These are phyloP conservation scores for Bacidia rubella DNA, from an alignment of 495 filamentous ascomycete species.

Conservation along the genomic window DNA sequence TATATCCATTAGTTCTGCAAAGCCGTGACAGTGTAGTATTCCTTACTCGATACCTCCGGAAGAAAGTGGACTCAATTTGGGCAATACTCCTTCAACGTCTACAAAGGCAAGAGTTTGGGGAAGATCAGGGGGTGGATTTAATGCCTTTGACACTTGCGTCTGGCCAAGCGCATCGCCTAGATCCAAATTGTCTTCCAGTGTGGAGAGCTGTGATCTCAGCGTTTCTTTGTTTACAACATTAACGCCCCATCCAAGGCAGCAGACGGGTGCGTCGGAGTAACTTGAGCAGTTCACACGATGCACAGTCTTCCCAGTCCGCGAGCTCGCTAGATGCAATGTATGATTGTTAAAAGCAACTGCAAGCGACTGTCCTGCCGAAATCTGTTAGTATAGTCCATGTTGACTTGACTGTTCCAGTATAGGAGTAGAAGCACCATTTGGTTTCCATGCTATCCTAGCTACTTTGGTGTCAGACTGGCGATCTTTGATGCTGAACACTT, in stretches of 20 bases:
- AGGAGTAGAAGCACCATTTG: constrained; percentile 44
- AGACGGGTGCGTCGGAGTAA: constrained; percentile 32
- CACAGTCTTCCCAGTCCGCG: constrained; percentile 65
- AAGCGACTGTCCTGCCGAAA: constrained; percentile 47
- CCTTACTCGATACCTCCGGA: constrained; percentile 46
- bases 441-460: constrained; percentile 59
- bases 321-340: constrained; percentile 52
- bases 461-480: constrained; percentile 32
- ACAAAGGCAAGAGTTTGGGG: constrained; percentile 63
- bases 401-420: neutral
- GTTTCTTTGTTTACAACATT: constrained; percentile 44
- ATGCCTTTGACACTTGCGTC: neutral
- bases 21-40: neutral
- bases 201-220: neutral
- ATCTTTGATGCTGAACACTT: constrained; percentile 47
- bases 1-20: constrained; percentile 7
- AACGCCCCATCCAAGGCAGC: constrained; percentile 59
- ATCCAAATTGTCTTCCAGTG: no score
- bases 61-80: constrained; percentile 61
- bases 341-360: constrained; percentile 69
- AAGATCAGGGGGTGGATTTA: constrained; percentile 38
- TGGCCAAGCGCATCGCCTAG: no score
- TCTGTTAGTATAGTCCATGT: neutral
- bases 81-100: constrained; percentile 67
- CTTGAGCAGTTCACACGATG: constrained; percentile 46